Evolutionary conservation across 192 early-diverging fungal species (phyloP), one percentile per base, ranked within the genome.

Genomic region (Chytriomyces sp.): DNA sequence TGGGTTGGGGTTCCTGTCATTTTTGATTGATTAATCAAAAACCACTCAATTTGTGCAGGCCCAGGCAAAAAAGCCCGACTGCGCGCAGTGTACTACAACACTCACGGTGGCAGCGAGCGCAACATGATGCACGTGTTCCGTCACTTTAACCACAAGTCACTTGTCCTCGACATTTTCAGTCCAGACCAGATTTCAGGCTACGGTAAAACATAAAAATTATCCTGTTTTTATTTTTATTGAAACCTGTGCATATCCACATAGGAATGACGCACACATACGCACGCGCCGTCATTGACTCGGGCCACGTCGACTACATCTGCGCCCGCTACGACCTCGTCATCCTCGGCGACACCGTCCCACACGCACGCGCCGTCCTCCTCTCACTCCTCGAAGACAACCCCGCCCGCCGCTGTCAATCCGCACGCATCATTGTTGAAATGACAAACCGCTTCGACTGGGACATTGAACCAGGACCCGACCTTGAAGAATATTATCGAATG

Each of bases 381-480:
- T 13, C 24, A 7, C 57, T 60, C 23, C 3, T 57, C 53, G 53
- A 57, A 20, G 53, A 57, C 20, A 57, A 57, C 23, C 23, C 61
- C 0, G 46, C 50, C 57, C 49, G n/a, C n/a, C 47, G 50, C 1
- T 62, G 35, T 57, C 72, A 61, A 44, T 7, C 18, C 5, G 35
- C 23, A 47, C 18, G 72, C 53, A 57, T 73, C 1, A 23, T 73
- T 63, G 28, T 73, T 23, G 72, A 73, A 59, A n/a, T 73, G 72
- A 73, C 72, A 23, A 73, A 73, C 45, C 59, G 72, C 26, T 73
- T 73, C 45, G 61, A 73, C 45, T 73, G 72, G 72, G 61, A 62
- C 18, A 45, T 43, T 18, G 0, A 63, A 20, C 3, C 2, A 13
- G 13, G 16, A 0, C 16, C 20, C 13, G 72, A 75, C 45, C 10